These are phyloP conservation scores for Penicillium ochrochloron DNA, from an alignment of 495 filamentous ascomycete species.

Conservation along the genomic window DNA sequence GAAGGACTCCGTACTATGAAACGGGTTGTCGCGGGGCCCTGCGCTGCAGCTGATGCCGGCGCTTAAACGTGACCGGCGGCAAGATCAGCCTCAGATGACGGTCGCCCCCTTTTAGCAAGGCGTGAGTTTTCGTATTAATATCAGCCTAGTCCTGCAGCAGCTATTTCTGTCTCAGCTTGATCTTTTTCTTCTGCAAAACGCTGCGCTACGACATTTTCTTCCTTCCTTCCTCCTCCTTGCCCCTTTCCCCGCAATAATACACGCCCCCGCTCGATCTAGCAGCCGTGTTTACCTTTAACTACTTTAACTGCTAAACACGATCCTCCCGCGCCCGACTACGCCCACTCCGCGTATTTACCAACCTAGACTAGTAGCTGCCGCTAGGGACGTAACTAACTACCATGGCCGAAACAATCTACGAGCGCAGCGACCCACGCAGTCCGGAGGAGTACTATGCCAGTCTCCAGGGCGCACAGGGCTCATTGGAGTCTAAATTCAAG, in stretches of 20 bases:
- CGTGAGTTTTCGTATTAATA: not conserved
- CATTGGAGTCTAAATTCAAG: slow-evolving; percentile 45
- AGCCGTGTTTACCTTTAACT: slow-evolving; percentile 2
- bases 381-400: not conserved
- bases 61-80: slow-evolving; percentile 36
- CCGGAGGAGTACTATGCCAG: slow-evolving; percentile 47
- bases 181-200: not conserved
- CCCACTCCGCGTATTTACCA: not conserved
- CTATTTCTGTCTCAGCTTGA: not conserved
- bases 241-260: not conserved
- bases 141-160: not conserved
- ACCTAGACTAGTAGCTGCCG: not conserved
- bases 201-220: too few species aligned
- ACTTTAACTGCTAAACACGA: not conserved
- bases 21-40: slow-evolving; percentile 3
- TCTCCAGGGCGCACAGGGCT: slow-evolving; percentile 25
- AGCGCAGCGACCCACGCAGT: slow-evolving; percentile 22
- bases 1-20: slow-evolving; percentile 10
- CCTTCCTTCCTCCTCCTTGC: not conserved
- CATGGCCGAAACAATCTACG: slow-evolving; percentile 24
- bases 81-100: slow-evolving; percentile 29
- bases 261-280: not conserved
- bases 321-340: not conserved
- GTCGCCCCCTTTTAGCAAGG: slow-evolving; percentile 21
- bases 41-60: slow-evolving; percentile 31